Base-by-base conservation (phyloP, 371 early-diverging fungal species). In the Sporodiniella umbellata region DNA sequence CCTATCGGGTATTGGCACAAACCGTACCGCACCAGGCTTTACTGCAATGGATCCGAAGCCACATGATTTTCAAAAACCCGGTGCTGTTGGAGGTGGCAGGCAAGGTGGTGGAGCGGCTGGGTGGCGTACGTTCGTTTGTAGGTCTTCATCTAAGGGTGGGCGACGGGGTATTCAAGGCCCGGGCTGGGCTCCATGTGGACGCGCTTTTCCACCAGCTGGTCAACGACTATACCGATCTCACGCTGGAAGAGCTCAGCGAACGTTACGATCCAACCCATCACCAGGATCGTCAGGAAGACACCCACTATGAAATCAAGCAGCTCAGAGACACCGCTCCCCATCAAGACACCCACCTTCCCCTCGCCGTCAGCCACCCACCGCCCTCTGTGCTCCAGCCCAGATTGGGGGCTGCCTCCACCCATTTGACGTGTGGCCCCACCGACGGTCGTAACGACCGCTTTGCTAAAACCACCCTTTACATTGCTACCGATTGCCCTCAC, bases 401-500 rank as follows among this genome's bases (percentile, higher is more conserved):
- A 12, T 15, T 48, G 5, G 48, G 48, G 8, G 3, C 40, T 21
- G 17, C 3, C 38, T n/a, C 10, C 5, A 8, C 10, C 10, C 40
- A 40, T 7, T 22, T 54, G 4, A 11, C 17, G 3, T 66, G 66
- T 38, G 52, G 45, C 15, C 21, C 33, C 5, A 40, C 33, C 2
- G 55, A 60, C 23, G 55, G 49, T 1, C 47, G 45, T 38, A 52
- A 56, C 22, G 45, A 61, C 40, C 42, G 44, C 26, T 60, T 60
- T 42, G 37, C 39, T 43, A 58, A 62, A 4, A 70, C 78, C 2
- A 68, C 70, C 4, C 64, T 84, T 23, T 84, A 75, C 42, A 77
- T 84, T 37, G 84, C 82, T 2, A 84, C 84, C 11, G 84, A 84
- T 55, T 76, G 76, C 0, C 68, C 77, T 1, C 61, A 75, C 37